phyloP scores from a whole-genome alignment of 352 stramenopile genomes.

The Phytopythium aichiense region DNA sequence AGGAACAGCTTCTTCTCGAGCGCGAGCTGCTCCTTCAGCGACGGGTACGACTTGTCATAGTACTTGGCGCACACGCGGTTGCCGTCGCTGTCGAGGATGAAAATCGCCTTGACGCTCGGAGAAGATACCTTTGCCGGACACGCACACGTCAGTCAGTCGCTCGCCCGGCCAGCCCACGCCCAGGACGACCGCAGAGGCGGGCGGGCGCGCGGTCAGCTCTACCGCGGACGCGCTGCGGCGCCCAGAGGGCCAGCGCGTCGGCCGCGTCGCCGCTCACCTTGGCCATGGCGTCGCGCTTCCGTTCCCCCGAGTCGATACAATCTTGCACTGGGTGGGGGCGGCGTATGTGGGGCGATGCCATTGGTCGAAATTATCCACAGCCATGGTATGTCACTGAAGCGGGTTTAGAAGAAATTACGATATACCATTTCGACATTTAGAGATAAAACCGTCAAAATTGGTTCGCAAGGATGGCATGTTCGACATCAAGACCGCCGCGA shows the following conservation, averaged over 20 bases:
- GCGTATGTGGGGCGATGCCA: constrained; percentile 44
- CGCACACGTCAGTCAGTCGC: neutral
- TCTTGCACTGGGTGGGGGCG: neutral
- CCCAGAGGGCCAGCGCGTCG: neutral
- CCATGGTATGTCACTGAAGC: neutral
- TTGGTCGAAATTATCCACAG: constrained; percentile 39
- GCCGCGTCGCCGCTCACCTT: constrained; percentile 37
- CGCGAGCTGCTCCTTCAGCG: constrained; percentile 79
- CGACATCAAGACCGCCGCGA: no score
- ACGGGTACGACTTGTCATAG: constrained; percentile 88
- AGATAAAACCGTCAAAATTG: constrained; percentile 1
- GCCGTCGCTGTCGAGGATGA: constrained; percentile 85
- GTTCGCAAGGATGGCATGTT: neutral
- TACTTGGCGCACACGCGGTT: constrained; percentile 91
- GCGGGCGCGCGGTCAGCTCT: neutral
- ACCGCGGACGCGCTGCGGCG: neutral
- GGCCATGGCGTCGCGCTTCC: constrained; percentile 27
- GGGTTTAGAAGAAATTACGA: neutral
- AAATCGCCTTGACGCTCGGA: constrained; percentile 86
- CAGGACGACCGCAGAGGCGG: neutral
- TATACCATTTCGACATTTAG: neutral
- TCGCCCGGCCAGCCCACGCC: neutral
- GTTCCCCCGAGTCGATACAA: constrained; percentile 1
- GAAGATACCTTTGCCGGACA: constrained; percentile 34
- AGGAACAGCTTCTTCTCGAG: constrained; percentile 89